phyloP scores from a whole-genome alignment of 805 yeast genomes.

The Candida pseudoglaebosa region DNA sequence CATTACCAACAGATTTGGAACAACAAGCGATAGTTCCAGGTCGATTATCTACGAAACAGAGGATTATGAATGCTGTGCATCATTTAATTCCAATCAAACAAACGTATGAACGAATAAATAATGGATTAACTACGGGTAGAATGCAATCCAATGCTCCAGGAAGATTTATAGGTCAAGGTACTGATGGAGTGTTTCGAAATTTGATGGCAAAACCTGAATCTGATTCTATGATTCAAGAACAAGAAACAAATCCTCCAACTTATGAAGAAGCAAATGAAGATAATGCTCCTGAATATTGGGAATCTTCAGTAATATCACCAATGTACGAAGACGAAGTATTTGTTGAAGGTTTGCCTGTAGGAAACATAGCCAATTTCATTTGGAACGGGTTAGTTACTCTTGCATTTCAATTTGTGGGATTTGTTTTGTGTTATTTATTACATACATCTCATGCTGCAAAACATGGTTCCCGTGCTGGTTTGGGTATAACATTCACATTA shows the following conservation, averaged over 20 bases:
- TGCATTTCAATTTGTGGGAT: conserved; percentile 93
- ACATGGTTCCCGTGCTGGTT: conserved; percentile 89
- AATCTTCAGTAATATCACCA: conserved; percentile 75
- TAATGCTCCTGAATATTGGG: conserved; percentile 96
- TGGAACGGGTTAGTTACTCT: conserved; percentile 89
- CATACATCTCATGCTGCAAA: conserved; percentile 98
- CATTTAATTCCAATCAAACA: conserved; percentile 36
- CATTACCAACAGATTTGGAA: conserved; percentile 22
- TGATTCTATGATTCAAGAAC: conserved; percentile 23
- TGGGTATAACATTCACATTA: conserved; percentile 78
- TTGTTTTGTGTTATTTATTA: conserved; percentile 79
- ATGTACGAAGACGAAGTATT: conserved; percentile 84
- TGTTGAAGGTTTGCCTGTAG: conserved; percentile 95
- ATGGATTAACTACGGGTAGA: conserved; percentile 40
- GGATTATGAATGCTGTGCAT: conserved; percentile 29
- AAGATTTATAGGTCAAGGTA: conserved; percentile 43
- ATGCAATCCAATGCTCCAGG: conserved; percentile 42
- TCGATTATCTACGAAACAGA: conserved; percentile 24
- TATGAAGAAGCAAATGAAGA: conserved; percentile 96
- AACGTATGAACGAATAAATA: conserved; percentile 40
- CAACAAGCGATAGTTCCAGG: conserved; percentile 16
- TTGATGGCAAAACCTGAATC: conserved; percentile 84
- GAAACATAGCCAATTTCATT: conserved; percentile 77
- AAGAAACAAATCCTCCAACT: conserved; percentile 69
- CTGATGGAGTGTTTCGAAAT: conserved; percentile 93